Conservation (phyloP, 176 grass and related monocot genomes). For the Aegilops umbellulata region DNA sequence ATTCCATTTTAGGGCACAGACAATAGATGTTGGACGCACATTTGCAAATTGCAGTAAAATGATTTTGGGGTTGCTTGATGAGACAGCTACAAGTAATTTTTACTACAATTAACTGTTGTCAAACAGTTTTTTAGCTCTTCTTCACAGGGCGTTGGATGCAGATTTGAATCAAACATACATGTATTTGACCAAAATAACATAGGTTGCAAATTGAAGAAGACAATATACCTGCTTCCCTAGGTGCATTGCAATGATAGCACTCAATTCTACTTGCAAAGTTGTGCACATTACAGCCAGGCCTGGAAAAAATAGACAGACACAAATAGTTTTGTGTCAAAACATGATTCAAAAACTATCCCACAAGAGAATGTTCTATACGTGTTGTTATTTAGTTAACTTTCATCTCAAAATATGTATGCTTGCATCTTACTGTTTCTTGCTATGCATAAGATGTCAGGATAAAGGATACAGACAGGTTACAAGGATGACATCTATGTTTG, state of each 20-base stretch:
- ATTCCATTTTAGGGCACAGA: constrained; percentile 7
- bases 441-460: constrained; percentile 5
- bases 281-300: constrained; percentile 90
- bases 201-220: neutral
- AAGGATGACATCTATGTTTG: neutral
- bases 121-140: neutral
- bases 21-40: neutral
- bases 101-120: neutral
- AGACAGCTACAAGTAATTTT: neutral
- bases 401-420: neutral
- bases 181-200: neutral
- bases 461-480: neutral
- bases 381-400: neutral
- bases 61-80: constrained; percentile 6
- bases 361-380: neutral
- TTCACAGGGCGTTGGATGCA: neutral
- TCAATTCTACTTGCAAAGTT: constrained; percentile 89
- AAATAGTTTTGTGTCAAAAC: neutral
- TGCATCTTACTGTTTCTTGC: constrained; percentile 23
- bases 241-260: constrained; percentile 76
- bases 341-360: neutral
- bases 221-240: constrained; percentile 60
- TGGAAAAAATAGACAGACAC: constrained; percentile 17
- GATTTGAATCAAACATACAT: neutral
- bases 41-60: neutral